Evolutionary conservation across 768 basidiomycete genomes (phyloP), one percentile per base, ranked within the genome.

Genomic region (Serendipita sp.): DNA sequence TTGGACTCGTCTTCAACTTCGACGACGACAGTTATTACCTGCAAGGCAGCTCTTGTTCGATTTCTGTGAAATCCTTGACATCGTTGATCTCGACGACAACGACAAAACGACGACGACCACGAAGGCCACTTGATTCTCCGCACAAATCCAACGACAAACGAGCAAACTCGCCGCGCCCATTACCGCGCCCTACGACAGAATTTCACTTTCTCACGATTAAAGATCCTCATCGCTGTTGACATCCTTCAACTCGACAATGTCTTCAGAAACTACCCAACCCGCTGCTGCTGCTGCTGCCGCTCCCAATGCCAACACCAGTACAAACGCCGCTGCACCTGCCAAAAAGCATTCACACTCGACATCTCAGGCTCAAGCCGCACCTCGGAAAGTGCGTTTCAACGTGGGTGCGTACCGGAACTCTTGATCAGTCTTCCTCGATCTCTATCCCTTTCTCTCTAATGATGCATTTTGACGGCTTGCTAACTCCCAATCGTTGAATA

Each of bases 381-480:
- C 88, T 22, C 80, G 88, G 69, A 90, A 90, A 78, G 88, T 90
- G 56, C 82, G 88, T 65, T 90, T 90, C 78, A 90, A 90, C 75
- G 88, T 90, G 68, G 88, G 88, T 82, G 61, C 67, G 76, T 60
- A 50, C 30, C 17, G 30, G 45, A 20, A 5, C 1, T 5, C 17
- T 17, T 4, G 3, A 3, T 17, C n/a, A 28, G n/a, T n/a, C 26
- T 48, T 31, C 56, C 24, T 60, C 14, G 30, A n/a, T 60, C 56
- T 28, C 13, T 1, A 20, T 60, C 56, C n/a, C 14, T 5, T 41
- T 60, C 56, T 31, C 1, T 60, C 20, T 60, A 9, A 60, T 60
- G 33, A n/a, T 3, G 31, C 30, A 26, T 44, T 41, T 30, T 41
- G 17, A 30, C 45, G 14, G 63, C 22, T 3, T 31, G 45, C n/a